Base-by-base conservation (phyloP, 2,329 filamentous ascomycete species). In the Venturia nashicola region DNA sequence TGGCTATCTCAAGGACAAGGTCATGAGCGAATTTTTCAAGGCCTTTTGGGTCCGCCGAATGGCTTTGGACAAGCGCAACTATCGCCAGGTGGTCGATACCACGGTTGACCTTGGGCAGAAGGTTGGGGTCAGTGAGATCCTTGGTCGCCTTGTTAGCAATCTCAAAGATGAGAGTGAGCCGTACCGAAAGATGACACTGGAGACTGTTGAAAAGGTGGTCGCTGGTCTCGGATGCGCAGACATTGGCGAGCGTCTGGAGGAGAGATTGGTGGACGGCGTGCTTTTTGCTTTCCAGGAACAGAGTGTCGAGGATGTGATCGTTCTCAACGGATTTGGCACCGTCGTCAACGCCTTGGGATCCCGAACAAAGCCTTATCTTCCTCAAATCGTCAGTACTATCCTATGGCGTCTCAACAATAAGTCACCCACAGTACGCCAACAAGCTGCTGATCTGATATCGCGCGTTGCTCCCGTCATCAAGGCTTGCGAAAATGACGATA, bases 401-500 rank as follows among this genome's bases (percentile, higher is more conserved):
- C 85, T 99, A 27, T 97, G 91, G 88, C 85, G 94, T 39, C 79
- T 99, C 66, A 97, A 97, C 83, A 97, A 99, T 82, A 97, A 97
- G 78, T 95, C 91, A 5, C 89, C 94, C 8, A 96, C 93, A 1
- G 94, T 99, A 44, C 89, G 94, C 68, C 94, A 99, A 75, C 94
- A 99, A 76, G 92, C 94, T 2, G 94, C 94, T 5, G 94, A 99
- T 74, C 83, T 99, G 57, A 95, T 99, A 69, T 96, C 92, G 9
- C 90, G 94, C 27, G 96, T 99, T 71, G 94, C 94, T 5, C 93
- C 97, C 82, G 93, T 97, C 61, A 97, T 99, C 92, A 95, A 95
- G 78, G 92, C 97, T 77, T 99, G 94, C 72, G 92, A 91, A 61
- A 93, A 99, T 75, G 94, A 99, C 75, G 89, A 89, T 1, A 82